Base-by-base conservation (phyloP, 495 filamentous ascomycete species). In the Penicillium diatomitis region DNA sequence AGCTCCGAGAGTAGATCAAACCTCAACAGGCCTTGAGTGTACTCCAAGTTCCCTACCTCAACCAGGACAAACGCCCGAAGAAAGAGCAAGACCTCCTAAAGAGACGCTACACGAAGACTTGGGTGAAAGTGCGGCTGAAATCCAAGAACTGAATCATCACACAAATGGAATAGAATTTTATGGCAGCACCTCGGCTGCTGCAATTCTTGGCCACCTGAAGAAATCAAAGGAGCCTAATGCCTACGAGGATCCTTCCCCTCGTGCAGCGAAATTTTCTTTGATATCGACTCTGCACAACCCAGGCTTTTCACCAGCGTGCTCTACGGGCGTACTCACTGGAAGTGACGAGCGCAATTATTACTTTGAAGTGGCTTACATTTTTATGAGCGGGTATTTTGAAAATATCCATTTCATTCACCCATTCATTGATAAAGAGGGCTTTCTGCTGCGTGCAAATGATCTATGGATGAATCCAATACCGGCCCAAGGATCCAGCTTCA, bases 331-430 rank as follows among this genome's bases (percentile, higher is more conserved):
- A 8, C 38, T 50, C 4, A 49, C 53, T 5, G 34, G 51, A 6
- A 48, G 56, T 20, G 52, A 69, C 31, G 60, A 60, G 10, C 58
- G 64, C 4, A 70, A 68, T 31, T 71, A 66, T 41, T 70, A 71
- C 38, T 69, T 71, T 29, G 66, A 68, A 7, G 62, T 68, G 27
- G 68, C 68, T 2, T 65, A 71, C 52, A 49, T 65, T 2, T 71
- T 71, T 33, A 71, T 71, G 56, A 68, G 64, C 52, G 68, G 66
- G 5, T 71, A 71, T 51, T 71, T 71, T 41, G 65, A 68, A 48
- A 69, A 68, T 43, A 64, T 71, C 4, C 68, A 71, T 39, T 68
- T 67, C 42, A 65, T 71, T 32, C 67, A 71, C 28, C 68, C 68
- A 20, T 56, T 71, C 2, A 67, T 71, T 39, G 67, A 71, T 41